Conservation (phyloP, 768 basidiomycete genomes). For the Boletus pseudopeckii region DNA sequence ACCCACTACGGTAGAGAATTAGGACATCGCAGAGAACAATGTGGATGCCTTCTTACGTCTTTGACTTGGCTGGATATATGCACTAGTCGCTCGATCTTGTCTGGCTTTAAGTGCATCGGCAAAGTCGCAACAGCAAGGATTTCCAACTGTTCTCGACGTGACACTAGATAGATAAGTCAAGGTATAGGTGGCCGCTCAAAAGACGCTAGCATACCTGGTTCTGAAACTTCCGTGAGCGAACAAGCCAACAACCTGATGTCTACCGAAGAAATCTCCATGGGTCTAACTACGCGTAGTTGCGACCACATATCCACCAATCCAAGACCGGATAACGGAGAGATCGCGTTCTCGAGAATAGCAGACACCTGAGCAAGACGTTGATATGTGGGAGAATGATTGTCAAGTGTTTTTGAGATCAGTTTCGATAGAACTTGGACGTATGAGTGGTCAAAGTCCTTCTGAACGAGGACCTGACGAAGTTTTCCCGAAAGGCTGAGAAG, state of each 20-base stretch:
- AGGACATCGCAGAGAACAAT: not conserved
- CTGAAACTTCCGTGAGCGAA: not conserved
- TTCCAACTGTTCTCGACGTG: slow-evolving; percentile 23
- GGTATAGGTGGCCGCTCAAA: not conserved
- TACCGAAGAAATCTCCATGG: slow-evolving; percentile 11
- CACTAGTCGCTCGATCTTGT: slow-evolving; percentile 3
- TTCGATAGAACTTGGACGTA: slow-evolving; percentile 54
- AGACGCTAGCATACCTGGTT: slow-evolving; percentile 11
- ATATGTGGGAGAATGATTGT: slow-evolving; percentile 35
- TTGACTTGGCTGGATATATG: slow-evolving; percentile 22
- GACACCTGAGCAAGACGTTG: slow-evolving; percentile 31
- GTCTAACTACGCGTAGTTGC: slow-evolving; percentile 31
- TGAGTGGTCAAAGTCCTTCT: slow-evolving; percentile 59
- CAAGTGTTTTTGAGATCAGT: slow-evolving; percentile 47
- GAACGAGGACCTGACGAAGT: slow-evolving; percentile 41
- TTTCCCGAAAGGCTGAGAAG: slow-evolving; percentile 39
- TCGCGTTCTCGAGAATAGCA: slow-evolving; percentile 41
- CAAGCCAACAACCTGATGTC: slow-evolving; percentile 20
- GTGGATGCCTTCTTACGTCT: slow-evolving; percentile 14
- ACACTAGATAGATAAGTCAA: slow-evolving; percentile 11
- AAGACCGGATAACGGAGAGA: slow-evolving; percentile 66
- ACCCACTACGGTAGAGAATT: slow-evolving; percentile 16
- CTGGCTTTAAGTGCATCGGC: slow-evolving; percentile 11
- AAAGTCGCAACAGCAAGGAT: slow-evolving; percentile 24
- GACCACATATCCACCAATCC: slow-evolving; percentile 75